A percentile compares a stretch with the other conserved stretches of the same genome.
Evolutionary conservation across 768 basidiomycete genomes (phyloP).

Genomic region (Psilocybe azurescens): DNA sequence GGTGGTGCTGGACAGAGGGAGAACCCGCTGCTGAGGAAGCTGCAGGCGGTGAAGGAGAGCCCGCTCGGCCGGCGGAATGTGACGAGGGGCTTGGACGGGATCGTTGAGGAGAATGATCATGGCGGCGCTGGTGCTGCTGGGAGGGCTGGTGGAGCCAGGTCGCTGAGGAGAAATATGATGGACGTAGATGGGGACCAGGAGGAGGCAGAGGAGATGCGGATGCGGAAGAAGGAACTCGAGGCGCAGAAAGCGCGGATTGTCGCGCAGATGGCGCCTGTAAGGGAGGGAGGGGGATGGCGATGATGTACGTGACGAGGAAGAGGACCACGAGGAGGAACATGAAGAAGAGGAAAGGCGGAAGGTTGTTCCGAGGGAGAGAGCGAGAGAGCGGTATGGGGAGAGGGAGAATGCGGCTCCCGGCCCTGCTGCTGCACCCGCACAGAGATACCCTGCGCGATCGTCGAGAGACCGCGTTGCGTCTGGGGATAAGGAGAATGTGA

Average conservation of each 20-base stretch:
- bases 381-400: conserved; percentile 29
- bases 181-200: conserved; percentile 38
- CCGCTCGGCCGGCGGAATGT: conserved; percentile 54
- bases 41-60: conserved; percentile 41
- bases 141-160: not conserved
- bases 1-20: conserved; percentile 25
- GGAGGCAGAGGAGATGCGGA: conserved; percentile 41
- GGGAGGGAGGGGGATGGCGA: conserved; percentile 48
- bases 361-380: conserved; percentile 28
- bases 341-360: conserved; percentile 28
- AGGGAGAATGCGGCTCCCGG: conserved; percentile 38
- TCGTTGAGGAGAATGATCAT: conserved; percentile 37
- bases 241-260: conserved; percentile 93
- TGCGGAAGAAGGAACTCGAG: conserved; percentile 78
- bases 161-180: conserved; percentile 17
- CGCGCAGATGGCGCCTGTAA: conserved; percentile 85
- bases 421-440: conserved; percentile 4
- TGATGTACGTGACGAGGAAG: conserved; percentile 5
- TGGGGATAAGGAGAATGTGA: conserved; percentile 27
- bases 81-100: conserved; percentile 48
- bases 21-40: conserved; percentile 34
- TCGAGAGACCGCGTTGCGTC: not conserved
- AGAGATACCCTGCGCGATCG: not conserved
- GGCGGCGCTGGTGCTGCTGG: conserved; percentile 5
- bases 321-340: conserved; percentile 33